Base-by-base conservation (phyloP, 202 grass and related monocot species). In the Carex arenaria region DNA sequence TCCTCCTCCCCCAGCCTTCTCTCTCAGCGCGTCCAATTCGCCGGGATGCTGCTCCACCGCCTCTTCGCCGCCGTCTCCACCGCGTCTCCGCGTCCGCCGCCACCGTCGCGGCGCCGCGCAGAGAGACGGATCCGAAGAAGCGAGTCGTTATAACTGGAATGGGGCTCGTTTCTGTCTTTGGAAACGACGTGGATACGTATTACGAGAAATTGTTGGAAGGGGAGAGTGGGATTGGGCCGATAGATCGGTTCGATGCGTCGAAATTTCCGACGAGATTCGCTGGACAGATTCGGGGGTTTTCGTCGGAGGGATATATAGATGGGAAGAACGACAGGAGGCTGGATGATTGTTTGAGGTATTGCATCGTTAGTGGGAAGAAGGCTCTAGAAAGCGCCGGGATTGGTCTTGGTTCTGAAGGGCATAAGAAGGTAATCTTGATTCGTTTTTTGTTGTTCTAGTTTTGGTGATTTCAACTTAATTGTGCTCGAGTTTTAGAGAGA, bases 291-390 rank as follows among this genome's bases (percentile, higher is more conserved):
- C 72, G 85, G 4, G 88, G 79, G 4, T 93, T 93, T 78, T 78
- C 87, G 26, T 92, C 90, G 7, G 88, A 88, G 61, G 85, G 88
- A 4, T 90, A 90, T 87, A 88, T 92, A 75, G 88, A 90, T 72
- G 88, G 85, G 60, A 92, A 92, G 88, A 90, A 90, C 38, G 88
- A 88, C 60, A 84, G 83, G 49, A 32, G 88, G 54, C 32, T 90
- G 40, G 90, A 93, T 66, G 80, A 90, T 79, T 93, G 88, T 85
- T 73, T 86, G 53, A 62, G 88, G 53, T 93, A 93, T 64, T 86
- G 85, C 85, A 38, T 93, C 36, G 75, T 93, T 74, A 86, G 83
- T 71, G 88, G 85, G 54, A 93, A 88, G 90, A 88, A 90, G 85
- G 85, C 88, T 3, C 88, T 93, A 42, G 67, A 93, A 78, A 88